Evolutionary conservation across 495 filamentous ascomycete species (phyloP), one percentile per base, ranked within the genome.

Genomic region (Neurospora sp.): DNA sequence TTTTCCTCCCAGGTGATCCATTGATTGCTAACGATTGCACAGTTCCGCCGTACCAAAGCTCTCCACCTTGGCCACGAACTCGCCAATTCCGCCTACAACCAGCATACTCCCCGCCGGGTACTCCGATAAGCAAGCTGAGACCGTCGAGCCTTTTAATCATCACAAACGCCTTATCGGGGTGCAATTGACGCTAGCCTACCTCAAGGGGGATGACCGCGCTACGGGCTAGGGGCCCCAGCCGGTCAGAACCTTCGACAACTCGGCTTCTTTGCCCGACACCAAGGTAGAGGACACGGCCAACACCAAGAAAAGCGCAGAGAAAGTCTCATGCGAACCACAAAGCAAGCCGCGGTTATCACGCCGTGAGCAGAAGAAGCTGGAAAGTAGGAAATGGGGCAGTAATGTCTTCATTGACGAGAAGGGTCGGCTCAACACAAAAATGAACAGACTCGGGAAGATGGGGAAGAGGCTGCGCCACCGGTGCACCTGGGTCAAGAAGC

Each of bases 281-380:
- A 9, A 0, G 3, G 18, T 0, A n/a, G 3, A 0, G 7, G 16
- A 18, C 18, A 44, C 0, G 18, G 0, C 9, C n/a, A n/a, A 2
- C 8, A 20, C n/a, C 9, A 49, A 3, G 0, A 20, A 49, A 0
- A 18, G 3, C 16, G n/a, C 1, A 0, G n/a, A 20, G 8, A 20
- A 46, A 20, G n/a, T 4, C n/a, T 3, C 3, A 3, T 3, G 0
- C 18, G 3, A 6, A 2, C 2, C 5, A 20, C 3, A 3, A 23
- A 49, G n/a, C n/a, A 49, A 23, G n/a, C n/a, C 49, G 49, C 49
- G 40, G 40, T 0, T 42, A 0, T 42, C 40, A 42, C 40, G 40
- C 23, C 20, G 10, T 5, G 23, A 12, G 5, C 20, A 60, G 12
- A 60, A 27, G 5, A 42, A 42, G 2, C 14, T 18, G 5, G 12